phyloP scores from a whole-genome alignment of 768 basidiomycete species.

The Pulveroboletus frians region DNA sequence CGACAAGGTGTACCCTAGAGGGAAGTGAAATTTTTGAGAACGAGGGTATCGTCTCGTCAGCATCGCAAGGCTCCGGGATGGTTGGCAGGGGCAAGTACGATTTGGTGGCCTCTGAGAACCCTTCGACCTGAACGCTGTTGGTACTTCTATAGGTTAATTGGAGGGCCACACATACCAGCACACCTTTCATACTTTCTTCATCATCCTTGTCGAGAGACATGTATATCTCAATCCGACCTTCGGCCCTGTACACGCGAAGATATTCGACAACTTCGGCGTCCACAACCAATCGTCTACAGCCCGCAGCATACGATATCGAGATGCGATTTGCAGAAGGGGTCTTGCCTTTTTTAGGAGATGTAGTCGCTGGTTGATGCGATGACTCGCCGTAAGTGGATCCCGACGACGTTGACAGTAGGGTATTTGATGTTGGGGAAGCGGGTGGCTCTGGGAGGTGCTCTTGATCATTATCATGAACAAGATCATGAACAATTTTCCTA shows the following conservation, averaged over 20 bases:
- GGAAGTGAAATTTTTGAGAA: constrained; percentile 55
- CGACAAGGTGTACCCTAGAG: constrained; percentile 55
- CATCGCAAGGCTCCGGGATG: constrained; percentile 35
- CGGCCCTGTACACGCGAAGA: constrained; percentile 73
- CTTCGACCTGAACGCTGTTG: constrained; percentile 54
- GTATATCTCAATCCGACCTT: constrained; percentile 80
- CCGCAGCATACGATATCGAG: constrained; percentile 94
- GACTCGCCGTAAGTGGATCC: constrained; percentile 43
- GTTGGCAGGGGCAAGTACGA: constrained; percentile 60
- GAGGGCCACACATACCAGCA: constrained; percentile 51
- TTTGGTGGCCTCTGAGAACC: constrained; percentile 64
- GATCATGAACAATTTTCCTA: constrained; percentile 15
- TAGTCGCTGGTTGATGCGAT: constrained; percentile 29
- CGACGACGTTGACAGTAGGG: constrained; percentile 32
- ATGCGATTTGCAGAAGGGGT: constrained; percentile 75
- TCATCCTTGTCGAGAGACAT: constrained; percentile 56
- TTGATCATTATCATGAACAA: constrained; percentile 20
- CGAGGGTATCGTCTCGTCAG: constrained; percentile 67
- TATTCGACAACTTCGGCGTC: constrained; percentile 83
- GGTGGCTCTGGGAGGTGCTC: constrained; percentile 59
- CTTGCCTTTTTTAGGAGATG: constrained; percentile 33
- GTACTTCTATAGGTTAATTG: constrained; percentile 4
- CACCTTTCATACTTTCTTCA: constrained; percentile 59
- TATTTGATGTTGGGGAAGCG: constrained; percentile 51
- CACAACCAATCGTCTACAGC: constrained; percentile 79